Evolutionary conservation across 768 basidiomycete species (phyloP), one percentile per base, ranked within the genome.

Genomic region (Trametes cingulata): DNA sequence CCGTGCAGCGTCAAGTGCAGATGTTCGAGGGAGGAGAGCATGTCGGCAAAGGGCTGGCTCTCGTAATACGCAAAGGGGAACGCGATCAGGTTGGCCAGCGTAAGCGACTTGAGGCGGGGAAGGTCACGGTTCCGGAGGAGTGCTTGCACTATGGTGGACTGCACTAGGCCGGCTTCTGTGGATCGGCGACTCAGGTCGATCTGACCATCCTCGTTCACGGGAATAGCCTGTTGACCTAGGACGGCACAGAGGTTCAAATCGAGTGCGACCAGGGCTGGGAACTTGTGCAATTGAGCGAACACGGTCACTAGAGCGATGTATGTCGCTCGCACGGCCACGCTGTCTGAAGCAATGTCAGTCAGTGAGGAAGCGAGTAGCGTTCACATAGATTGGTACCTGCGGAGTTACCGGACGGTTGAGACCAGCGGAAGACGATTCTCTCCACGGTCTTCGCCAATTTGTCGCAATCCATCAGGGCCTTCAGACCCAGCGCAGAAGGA

Each of bases 51-150:
- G 14, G n/a, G 29, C 0, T 29, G 19, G 45, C 46, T 42, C 39
- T 58, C 40, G 46, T 59, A 62, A 24, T 56, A 51, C 6, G 54
- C 29, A 17, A 51, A 54, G 20, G 58, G 61, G 39, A 65, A 63
- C 22, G 58, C 53, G 12, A 63, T 57, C n/a, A 65, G 45, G 39
- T 65, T 65, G 8, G 42, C 45, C 10, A 65, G 39, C 20, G 61
- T 43, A 19, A 65, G 55, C 7, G 61, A 52, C 4, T 35, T 48
- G 20, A 63, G 54, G 27, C 22, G 35, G 2, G 52, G 61, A 14
- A 40, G 27, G 33, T 45, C 14, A 22, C 39, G 15, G 24, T 55
- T 58, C 29, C 53, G 43, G 2, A 51, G 29, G 13, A 65, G 22
- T 1, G 61, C 47, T 17, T 57, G 53, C 10, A 65, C 33, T 40